Base-by-base conservation (phyloP, 192 early-diverging fungal species). In the Backusella morwellensis region DNA sequence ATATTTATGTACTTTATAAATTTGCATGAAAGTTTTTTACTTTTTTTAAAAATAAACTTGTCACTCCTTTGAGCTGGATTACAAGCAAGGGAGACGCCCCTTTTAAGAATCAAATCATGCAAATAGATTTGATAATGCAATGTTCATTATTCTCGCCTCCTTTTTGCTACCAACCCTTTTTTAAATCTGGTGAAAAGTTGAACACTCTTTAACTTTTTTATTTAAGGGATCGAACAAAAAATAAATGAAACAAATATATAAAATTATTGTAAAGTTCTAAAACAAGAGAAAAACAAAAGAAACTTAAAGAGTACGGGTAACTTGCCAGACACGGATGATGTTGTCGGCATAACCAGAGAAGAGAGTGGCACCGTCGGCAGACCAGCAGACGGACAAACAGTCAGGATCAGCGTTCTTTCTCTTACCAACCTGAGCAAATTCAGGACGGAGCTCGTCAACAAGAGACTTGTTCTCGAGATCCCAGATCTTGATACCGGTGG, bases 291-390 rank as follows among this genome's bases (percentile, higher is more conserved):
- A 77, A 67, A 12, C 41, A 21, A 72, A 66, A 73, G 35, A 66
- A 41, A 72, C 21, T 79, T 83, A 83, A 40, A 83, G 81, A 70
- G 81, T 70, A 72, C 87, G 87, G 82, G 92, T 93, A 78, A 93
- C 88, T 85, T 92, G 86, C 92, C 92, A 94, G 78, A 95, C 93
- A 72, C 92, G 89, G 88, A 94, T 94, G 70, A 87, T 74, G 87
- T 87, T 92, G 87, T 97, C 98, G 75, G 96, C 94, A 95, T 97
- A 99, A 76, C 98, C 98, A 89, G 96, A 90, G 85, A 97, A 98
- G 82, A 99, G 90, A 44, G 95, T 96, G 85, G 93, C 92, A 85
- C 98, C 98, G 88, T 99, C 98, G 54, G 97, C 92, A 77, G 95
- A 97, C 98, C 98, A 99, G 85, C 96, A 96, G 67, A 99, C 89